Evolutionary conservation across 441 rosid species (phyloP).

Genomic region (Pelargonium hybrid): DNA sequence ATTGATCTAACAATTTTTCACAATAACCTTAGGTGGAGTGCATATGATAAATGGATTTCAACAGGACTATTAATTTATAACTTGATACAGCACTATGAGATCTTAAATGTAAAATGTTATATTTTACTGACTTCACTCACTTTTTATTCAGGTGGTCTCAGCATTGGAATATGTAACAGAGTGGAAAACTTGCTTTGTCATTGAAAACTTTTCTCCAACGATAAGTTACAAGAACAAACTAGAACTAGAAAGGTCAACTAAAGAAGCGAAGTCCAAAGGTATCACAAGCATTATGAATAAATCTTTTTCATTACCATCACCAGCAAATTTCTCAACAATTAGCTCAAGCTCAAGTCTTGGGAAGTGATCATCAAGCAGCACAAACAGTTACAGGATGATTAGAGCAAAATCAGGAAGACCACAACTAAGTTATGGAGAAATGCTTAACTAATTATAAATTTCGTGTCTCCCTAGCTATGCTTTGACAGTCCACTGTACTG

Average conservation of each 20-base stretch:
- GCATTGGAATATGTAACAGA: conserved; percentile 28
- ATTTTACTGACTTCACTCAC: neutral
- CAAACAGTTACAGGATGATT: conserved; percentile 4
- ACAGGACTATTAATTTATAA: too few species aligned
- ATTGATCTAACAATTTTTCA: too few species aligned
- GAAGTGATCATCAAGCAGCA: conserved; percentile 15
- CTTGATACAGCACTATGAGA: neutral
- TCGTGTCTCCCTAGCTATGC: too few species aligned
- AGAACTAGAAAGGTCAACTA: conserved; percentile 10
- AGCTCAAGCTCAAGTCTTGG: conserved; percentile 15
- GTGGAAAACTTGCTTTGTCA: conserved; percentile 12
- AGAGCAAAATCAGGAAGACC: conserved; percentile 4
- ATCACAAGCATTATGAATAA: conserved; percentile 4
- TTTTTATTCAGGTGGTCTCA: conserved; percentile 22
- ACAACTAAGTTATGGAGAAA: conserved; percentile 20
- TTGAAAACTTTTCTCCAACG: conserved; percentile 18
- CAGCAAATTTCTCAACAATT: neutral
- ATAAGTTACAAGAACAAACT: conserved; percentile 6
- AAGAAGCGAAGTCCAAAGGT: neutral
- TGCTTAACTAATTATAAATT: conserved; percentile 18
- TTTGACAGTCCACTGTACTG: too few species aligned
- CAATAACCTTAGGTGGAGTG: too few species aligned
- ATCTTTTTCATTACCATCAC: conserved; percentile 17
- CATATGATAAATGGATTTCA: too few species aligned
- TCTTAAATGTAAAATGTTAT: neutral